A percentile compares a stretch with the other conserved stretches of the same genome.
phyloP scores from a whole-genome alignment of 345 rosid genomes.

The Heritiera littoralis region DNA sequence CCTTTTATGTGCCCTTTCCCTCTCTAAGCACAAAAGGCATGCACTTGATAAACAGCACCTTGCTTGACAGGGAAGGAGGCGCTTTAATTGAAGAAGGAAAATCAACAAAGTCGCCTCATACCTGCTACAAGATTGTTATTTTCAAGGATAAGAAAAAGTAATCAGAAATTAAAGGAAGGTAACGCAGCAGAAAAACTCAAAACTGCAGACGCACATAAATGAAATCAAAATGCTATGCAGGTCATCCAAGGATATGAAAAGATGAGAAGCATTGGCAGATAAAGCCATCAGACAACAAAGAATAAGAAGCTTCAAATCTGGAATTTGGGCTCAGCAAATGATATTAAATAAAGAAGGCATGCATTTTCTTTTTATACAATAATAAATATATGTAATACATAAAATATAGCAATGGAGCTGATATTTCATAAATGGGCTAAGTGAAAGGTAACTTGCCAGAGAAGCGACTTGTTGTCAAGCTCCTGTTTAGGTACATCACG shows the following conservation, averaged over 20 bases:
- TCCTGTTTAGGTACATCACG: constrained; percentile 97
- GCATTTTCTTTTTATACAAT: neutral
- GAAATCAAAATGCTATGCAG: neutral
- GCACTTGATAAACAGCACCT: neutral
- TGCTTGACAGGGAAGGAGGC: neutral
- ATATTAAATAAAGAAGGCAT: neutral
- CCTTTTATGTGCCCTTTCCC: neutral
- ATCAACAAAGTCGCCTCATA: neutral
- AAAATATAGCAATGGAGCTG: neutral
- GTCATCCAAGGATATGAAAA: neutral
- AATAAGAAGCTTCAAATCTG: neutral
- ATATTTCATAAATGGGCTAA: neutral
- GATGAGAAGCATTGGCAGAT: neutral
- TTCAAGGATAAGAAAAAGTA: neutral
- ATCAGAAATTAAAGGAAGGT: neutral
- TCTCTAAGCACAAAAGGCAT: neutral
- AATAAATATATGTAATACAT: neutral
- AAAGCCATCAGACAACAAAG: neutral
- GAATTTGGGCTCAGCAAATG: constrained; percentile 7
- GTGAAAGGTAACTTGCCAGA: constrained; percentile 57
- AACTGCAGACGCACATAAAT: neutral
- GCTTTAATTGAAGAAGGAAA: neutral
- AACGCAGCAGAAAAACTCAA: constrained; percentile 1
- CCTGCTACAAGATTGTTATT: neutral
- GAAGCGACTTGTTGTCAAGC: constrained; percentile 88